Conservation (phyloP, 2,329 filamentous ascomycete species). For the Pseudogymnoascus sp. region DNA sequence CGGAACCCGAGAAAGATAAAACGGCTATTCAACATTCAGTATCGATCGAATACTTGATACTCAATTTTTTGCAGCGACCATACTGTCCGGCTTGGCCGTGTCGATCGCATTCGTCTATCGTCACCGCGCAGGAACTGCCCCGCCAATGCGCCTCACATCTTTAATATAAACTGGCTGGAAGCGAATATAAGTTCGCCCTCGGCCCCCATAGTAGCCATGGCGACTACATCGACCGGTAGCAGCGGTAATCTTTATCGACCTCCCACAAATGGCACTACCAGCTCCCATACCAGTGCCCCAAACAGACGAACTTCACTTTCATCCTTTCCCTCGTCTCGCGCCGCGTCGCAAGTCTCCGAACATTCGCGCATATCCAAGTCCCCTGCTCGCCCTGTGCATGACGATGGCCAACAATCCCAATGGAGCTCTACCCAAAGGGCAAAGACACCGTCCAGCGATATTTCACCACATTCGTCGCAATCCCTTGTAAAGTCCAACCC, state of each 20-base stretch:
- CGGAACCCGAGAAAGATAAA: neutral
- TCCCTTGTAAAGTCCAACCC: constrained; percentile 45
- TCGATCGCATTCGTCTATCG: neutral
- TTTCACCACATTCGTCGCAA: constrained; percentile 55
- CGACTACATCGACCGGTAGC: neutral
- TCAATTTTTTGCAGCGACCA: neutral
- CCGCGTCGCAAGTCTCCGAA: constrained; percentile 50
- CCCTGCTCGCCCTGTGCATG: constrained; percentile 41
- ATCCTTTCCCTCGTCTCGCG: constrained; percentile 53
- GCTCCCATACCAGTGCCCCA: constrained; percentile 27
- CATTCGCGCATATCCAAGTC: constrained; percentile 46
- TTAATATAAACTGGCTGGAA: constrained; percentile 4
- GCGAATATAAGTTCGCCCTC: neutral
- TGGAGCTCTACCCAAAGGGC: constrained; percentile 52
- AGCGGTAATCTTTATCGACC: constrained; percentile 27
- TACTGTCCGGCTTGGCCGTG: neutral
- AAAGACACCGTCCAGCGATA: constrained; percentile 52
- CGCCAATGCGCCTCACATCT: constrained; percentile 5
- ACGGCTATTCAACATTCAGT: neutral
- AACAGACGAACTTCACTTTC: constrained; percentile 52
- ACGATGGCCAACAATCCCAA: constrained; percentile 50
- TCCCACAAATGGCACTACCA: constrained; percentile 32
- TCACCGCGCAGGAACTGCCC: neutral
- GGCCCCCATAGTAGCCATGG: neutral
- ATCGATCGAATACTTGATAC: neutral